A percentile compares a stretch with the other conserved stretches of the same genome.
Conservation (phyloP, 345 rosid genomes). For the Hibiscus syriacus region DNA sequence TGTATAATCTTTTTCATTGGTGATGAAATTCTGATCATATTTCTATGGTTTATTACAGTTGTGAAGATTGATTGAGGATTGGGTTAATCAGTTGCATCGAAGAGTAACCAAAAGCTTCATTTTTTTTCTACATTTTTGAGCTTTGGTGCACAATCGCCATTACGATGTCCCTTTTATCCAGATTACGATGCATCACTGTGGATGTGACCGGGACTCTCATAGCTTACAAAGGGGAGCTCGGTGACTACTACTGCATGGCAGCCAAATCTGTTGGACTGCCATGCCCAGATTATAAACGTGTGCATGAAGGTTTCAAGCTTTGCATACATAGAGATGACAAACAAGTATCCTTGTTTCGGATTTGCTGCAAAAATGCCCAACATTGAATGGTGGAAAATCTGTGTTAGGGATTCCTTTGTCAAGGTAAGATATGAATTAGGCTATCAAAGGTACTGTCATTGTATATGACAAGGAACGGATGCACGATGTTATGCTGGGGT, state of each 20-base stretch:
- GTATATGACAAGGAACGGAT: too few species aligned
- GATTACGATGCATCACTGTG: conserved; percentile 69
- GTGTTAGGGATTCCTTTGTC: conserved; percentile 76
- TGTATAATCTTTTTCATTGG: background rate
- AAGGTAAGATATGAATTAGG: conserved; percentile 5
- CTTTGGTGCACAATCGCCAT: conserved; percentile 10
- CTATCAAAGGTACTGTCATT: background rate
- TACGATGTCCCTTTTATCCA: conserved; percentile 60
- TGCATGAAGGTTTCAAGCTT: conserved; percentile 87
- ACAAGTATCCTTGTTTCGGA: conserved; percentile 87
- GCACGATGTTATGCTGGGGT: too few species aligned
- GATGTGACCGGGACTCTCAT: conserved; percentile 97
- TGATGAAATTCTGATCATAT: background rate
- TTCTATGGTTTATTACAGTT: conserved; percentile 1
- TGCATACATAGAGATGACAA: conserved; percentile 88
- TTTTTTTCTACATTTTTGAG: too few species aligned
- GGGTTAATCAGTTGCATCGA: too few species aligned
- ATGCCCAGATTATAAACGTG: conserved; percentile 87
- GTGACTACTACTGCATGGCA: conserved; percentile 99
- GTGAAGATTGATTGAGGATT: conserved; percentile 4
- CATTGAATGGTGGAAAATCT: conserved; percentile 86
- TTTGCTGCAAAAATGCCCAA: conserved; percentile 77
- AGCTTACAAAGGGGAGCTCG: conserved; percentile 97
- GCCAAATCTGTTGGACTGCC: conserved; percentile 88
- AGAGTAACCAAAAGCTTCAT: too few species aligned